Evolutionary conservation across 2,329 filamentous ascomycete species (phyloP).

Genomic region (Erysiphe neolycopersici): DNA sequence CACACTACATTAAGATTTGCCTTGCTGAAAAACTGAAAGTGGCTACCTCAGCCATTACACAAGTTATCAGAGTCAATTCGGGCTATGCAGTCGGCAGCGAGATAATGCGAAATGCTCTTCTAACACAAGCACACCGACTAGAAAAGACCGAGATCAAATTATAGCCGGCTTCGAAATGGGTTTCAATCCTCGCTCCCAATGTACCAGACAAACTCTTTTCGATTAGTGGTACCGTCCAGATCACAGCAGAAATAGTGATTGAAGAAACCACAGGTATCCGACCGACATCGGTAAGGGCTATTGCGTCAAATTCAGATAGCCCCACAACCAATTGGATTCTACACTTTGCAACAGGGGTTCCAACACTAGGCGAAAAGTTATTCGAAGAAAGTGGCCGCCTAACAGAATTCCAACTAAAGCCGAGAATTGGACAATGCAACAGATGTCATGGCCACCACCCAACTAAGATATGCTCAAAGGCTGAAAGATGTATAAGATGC

Average conservation of each 20-base stretch:
- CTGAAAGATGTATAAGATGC: not conserved
- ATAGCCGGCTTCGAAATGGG: not conserved
- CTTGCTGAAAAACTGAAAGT: not conserved
- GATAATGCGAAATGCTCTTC: not conserved
- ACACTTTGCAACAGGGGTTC: not conserved
- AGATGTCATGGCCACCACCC: not conserved
- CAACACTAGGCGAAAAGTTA: not conserved
- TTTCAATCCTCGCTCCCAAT: not conserved
- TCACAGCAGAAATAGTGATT: not conserved
- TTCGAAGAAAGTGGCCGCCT: not conserved
- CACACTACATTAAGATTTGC: not conserved
- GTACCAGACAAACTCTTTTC: not conserved
- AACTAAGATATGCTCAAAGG: not conserved
- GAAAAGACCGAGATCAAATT: not conserved
- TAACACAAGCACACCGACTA: not conserved
- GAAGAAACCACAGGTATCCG: not conserved
- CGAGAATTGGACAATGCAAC: not conserved
- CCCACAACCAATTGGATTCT: not conserved
- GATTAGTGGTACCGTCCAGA: not conserved
- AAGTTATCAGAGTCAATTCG: not conserved
- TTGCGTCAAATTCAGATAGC: not conserved
- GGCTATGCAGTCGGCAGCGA: not conserved
- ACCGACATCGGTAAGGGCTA: not conserved
- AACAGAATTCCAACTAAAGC: not conserved
- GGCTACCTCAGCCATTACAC: not conserved